These are phyloP conservation scores for Perkinsus olseni DNA, from an alignment of 169 alveolate genomes.

Conservation along the genomic window DNA sequence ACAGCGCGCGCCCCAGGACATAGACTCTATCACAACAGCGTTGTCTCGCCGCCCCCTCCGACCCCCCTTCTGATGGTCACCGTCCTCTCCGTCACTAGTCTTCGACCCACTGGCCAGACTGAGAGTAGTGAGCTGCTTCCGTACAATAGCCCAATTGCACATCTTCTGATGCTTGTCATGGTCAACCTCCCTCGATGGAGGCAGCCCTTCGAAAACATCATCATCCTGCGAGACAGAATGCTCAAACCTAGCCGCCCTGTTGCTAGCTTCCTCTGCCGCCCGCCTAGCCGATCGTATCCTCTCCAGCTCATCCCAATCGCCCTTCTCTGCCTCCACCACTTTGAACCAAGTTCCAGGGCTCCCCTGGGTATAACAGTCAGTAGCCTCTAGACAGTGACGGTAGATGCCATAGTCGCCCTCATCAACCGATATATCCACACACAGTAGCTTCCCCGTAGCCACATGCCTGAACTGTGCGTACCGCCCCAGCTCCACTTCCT, in stretches of 20 bases:
- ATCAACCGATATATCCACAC: not conserved
- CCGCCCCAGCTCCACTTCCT: not conserved
- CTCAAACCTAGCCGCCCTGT: not conserved
- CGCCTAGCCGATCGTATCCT: not conserved
- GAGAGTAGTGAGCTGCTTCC: not conserved
- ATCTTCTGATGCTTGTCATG: not conserved
- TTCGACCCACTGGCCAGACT: not conserved
- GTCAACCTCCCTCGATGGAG: not conserved
- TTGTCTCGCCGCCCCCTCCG: not conserved
- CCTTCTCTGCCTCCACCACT: not conserved
- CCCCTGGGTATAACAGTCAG: not conserved
- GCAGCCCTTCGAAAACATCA: not conserved
- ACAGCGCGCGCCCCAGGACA: not conserved
- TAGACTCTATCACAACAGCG: not conserved
- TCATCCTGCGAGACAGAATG: not conserved
- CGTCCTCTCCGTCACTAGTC: not conserved
- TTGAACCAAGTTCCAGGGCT: not conserved
- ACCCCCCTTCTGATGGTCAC: not conserved
- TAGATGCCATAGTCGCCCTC: not conserved
- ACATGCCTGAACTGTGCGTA: not conserved
- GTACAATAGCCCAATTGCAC: not conserved
- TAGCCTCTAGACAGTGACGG: not conserved
- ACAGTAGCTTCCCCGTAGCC: not conserved
- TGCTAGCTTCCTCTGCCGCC: not conserved
- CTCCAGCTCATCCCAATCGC: not conserved